phyloP scores from a whole-genome alignment of 2,329 filamentous ascomycete species.

The Colletotrichum ledebouriae region DNA sequence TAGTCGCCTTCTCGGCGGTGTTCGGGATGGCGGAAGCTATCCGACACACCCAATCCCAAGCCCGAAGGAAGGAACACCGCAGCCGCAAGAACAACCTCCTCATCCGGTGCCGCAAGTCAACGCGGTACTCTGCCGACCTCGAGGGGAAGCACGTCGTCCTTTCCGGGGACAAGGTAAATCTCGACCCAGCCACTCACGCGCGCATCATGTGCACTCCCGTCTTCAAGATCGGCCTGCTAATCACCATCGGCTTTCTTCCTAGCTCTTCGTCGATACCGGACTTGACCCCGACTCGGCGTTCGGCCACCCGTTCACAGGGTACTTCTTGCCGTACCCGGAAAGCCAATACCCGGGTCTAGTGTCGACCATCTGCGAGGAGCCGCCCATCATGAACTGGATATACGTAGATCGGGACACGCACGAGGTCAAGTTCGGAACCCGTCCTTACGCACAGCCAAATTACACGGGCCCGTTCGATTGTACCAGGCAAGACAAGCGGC shows the following conservation, averaged over 20 bases:
- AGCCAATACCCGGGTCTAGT: constrained; percentile 60
- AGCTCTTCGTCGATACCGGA: constrained; percentile 63
- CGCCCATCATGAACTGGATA: constrained; percentile 66
- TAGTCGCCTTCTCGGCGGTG: constrained; percentile 58
- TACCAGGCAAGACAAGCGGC: constrained; percentile 63
- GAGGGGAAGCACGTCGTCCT: constrained; percentile 61
- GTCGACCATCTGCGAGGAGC: constrained; percentile 62
- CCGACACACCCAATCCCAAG: constrained; percentile 60
- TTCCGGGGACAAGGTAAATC: constrained; percentile 56
- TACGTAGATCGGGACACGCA: constrained; percentile 61
- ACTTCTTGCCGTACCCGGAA: constrained; percentile 71
- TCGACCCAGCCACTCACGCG: background rate
- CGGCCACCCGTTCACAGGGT: constrained; percentile 68
- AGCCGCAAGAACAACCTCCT: constrained; percentile 62
- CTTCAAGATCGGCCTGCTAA: background rate
- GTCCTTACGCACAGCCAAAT: constrained; percentile 57
- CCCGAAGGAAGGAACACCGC: constrained; percentile 60
- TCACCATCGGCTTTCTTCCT: background rate
- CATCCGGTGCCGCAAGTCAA: constrained; percentile 61
- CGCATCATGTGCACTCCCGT: background rate
- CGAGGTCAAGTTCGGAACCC: constrained; percentile 61
- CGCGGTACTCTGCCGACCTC: constrained; percentile 55
- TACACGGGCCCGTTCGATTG: constrained; percentile 64
- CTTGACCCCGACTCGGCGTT: constrained; percentile 47
- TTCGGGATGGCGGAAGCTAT: constrained; percentile 62